Conservation (phyloP, 495 filamentous ascomycete species). For the Pyrenula aspistea region DNA sequence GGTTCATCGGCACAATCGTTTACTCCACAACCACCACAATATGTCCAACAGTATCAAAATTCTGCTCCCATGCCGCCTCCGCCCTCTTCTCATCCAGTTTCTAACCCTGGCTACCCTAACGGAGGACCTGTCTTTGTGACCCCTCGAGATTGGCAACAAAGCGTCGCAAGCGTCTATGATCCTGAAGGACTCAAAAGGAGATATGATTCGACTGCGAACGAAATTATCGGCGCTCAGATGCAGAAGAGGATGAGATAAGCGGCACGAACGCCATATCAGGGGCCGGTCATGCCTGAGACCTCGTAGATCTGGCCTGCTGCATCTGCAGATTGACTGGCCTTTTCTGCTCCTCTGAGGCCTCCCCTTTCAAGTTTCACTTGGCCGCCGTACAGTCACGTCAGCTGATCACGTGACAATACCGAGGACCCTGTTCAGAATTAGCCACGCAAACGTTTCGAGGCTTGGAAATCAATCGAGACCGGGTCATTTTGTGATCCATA, state of each 20-base stretch:
- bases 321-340: too few relatives aligned
- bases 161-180: constrained; percentile 81
- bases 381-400: too few relatives aligned
- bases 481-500: too few relatives aligned
- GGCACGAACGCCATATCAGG: too few relatives aligned
- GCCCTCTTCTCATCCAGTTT: constrained; percentile 25
- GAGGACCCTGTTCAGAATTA: too few relatives aligned
- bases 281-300: too few relatives aligned
- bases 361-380: too few relatives aligned
- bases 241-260: not conserved
- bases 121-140: constrained; percentile 49
- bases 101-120: constrained; percentile 34
- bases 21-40: constrained; percentile 26
- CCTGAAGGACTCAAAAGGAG: constrained; percentile 60
- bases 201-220: constrained; percentile 12
- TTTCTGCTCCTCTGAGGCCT: too few relatives aligned
- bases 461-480: too few relatives aligned
- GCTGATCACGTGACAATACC: too few relatives aligned
- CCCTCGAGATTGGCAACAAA: constrained; percentile 93
- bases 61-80: constrained; percentile 7
- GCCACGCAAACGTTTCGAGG: too few relatives aligned
- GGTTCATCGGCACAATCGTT: constrained; percentile 18
- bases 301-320: too few relatives aligned
- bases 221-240: not conserved
- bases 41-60: constrained; percentile 7